A percentile compares a stretch with the other conserved stretches of the same genome.
Conservation (phyloP, 495 filamentous ascomycete genomes). For the Pyronema omphalodes region DNA sequence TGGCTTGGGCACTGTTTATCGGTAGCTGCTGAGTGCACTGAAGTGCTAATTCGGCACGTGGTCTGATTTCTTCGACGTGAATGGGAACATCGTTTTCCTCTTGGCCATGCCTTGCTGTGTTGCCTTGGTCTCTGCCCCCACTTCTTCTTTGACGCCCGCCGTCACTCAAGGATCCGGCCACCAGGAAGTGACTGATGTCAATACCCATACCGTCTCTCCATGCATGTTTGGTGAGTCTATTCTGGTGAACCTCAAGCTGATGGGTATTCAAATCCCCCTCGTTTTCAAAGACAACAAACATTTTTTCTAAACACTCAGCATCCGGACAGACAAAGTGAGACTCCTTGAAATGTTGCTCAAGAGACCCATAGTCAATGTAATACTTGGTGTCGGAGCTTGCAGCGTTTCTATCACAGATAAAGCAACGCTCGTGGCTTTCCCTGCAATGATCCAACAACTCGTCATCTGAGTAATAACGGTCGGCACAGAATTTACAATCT, state of each 20-base stretch:
- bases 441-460: constrained; percentile 86
- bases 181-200: constrained; percentile 70
- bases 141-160: constrained; percentile 26
- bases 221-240: constrained; percentile 63
- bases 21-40: constrained; percentile 62
- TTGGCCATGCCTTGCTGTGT: constrained; percentile 43
- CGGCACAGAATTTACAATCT: constrained; percentile 76
- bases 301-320: constrained; percentile 80
- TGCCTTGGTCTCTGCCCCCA: constrained; percentile 27
- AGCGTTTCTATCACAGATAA: constrained; percentile 62
- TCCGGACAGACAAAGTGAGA: constrained; percentile 79
- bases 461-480: constrained; percentile 87
- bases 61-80: constrained; percentile 63
- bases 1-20: constrained; percentile 67
- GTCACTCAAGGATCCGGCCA: constrained; percentile 41
- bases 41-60: constrained; percentile 76
- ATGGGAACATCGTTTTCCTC: constrained; percentile 66
- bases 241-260: constrained; percentile 57
- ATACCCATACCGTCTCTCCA: constrained; percentile 69
- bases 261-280: constrained; percentile 86
- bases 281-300: constrained; percentile 86
- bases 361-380: constrained; percentile 63
- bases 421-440: constrained; percentile 81
- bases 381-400: constrained; percentile 62
- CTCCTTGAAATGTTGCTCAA: constrained; percentile 68